These are phyloP conservation scores for Pyrenochaeta sp. DNA, from an alignment of 2,329 filamentous ascomycete genomes.

Conservation along the genomic window DNA sequence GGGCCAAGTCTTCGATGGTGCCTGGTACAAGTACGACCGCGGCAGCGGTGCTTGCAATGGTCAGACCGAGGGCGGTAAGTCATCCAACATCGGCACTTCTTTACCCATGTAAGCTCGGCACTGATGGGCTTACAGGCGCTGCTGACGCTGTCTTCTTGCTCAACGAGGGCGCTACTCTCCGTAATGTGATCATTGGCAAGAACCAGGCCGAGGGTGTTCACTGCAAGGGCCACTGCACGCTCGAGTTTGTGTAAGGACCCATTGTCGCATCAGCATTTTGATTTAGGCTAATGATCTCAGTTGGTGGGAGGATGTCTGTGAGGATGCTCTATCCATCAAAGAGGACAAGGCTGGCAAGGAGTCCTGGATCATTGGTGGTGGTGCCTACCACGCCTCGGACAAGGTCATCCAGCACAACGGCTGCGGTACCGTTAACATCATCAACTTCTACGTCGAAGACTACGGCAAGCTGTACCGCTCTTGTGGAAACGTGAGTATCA, in stretches of 20 bases:
- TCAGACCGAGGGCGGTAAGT: conserved; percentile 29
- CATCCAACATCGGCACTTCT: not conserved
- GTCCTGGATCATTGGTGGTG: conserved; percentile 52
- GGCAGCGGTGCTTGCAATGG: conserved; percentile 34
- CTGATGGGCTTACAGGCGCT: conserved; percentile 28
- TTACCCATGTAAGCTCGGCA: not conserved
- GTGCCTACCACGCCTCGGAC: conserved; percentile 47
- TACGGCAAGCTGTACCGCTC: conserved; percentile 54
- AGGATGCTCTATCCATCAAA: conserved; percentile 48
- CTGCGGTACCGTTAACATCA: conserved; percentile 48
- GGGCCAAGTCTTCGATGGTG: conserved; percentile 32
- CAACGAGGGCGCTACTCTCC: conserved; percentile 58
- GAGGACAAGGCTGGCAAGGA: conserved; percentile 38
- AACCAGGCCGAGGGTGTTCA: conserved; percentile 62
- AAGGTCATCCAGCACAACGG: conserved; percentile 55
- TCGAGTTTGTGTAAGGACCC: conserved; percentile 36
- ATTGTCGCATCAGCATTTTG: no score
- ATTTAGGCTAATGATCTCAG: conserved; percentile 21
- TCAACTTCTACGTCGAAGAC: conserved; percentile 45
- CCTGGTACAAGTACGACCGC: conserved; percentile 38
- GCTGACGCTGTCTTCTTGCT: conserved; percentile 61
- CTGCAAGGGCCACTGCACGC: conserved; percentile 57
- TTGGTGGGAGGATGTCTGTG: conserved; percentile 52
- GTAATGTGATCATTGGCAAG: conserved; percentile 63
- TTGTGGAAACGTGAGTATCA: conserved; percentile 50